Evolutionary conservation across 192 early-diverging fungal genomes (phyloP).

Genomic region (Ambispora gerdemannii): DNA sequence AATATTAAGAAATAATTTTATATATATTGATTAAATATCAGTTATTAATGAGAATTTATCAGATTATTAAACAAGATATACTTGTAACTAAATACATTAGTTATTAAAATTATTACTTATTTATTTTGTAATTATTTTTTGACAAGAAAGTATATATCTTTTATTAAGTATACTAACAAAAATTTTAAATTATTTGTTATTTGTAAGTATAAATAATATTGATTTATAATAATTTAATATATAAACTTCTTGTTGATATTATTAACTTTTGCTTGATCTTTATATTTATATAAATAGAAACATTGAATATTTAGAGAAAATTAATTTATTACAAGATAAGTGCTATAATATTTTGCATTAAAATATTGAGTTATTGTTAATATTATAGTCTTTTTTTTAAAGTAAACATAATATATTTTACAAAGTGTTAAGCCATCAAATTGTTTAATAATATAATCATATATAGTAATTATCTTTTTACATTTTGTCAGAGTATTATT

Average conservation of each 20-base stretch:
- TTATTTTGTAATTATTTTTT: no score
- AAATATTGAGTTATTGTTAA: not conserved
- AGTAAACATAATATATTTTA: not conserved
- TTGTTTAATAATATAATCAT: not conserved
- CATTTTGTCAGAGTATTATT: not conserved
- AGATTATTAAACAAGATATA: no score
- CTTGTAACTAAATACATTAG: no score
- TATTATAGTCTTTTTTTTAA: not conserved
- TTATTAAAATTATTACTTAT: no score
- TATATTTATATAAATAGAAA: not conserved
- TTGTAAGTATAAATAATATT: not conserved
- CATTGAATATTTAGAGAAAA: not conserved
- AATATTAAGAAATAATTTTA: not conserved
- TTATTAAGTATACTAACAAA: no score
- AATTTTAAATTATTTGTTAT: not conserved
- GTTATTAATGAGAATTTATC: no score
- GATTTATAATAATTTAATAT: not conserved
- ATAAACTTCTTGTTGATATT: not conserved
- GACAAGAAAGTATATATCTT: no score
- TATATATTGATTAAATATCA: no score
- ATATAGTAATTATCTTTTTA: not conserved
- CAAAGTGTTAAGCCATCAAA: not conserved
- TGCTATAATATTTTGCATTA: not conserved
- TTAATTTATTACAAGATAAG: not conserved
- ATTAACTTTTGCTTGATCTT: not conserved